A percentile compares a stretch with the other conserved stretches of the same genome.
phyloP scores from a whole-genome alignment of 768 basidiomycete genomes.

The Tephrocybe sp. region DNA sequence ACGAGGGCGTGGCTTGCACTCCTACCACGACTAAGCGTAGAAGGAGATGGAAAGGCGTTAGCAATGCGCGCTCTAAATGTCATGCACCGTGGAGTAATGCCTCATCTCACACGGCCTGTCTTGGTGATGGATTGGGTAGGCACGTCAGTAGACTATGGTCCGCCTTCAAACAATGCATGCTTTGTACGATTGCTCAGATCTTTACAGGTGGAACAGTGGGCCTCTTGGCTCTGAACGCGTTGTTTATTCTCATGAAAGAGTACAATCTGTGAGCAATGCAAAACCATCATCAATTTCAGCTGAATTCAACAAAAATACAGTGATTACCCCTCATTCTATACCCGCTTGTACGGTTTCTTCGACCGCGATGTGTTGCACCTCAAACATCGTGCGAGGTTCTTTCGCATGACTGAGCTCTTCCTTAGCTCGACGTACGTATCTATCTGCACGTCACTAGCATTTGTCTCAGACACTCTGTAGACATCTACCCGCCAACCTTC shows the following conservation, averaged over 20 bases:
- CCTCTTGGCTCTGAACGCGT: constrained; percentile 84
- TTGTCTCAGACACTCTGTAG: constrained; percentile 27
- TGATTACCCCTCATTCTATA: constrained; percentile 96
- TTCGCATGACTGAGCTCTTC: constrained; percentile 89
- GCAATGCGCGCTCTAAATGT: constrained; percentile 67
- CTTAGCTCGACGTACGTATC: constrained; percentile 82
- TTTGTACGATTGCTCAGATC: constrained; percentile 1
- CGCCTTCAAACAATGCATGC: constrained; percentile 19
- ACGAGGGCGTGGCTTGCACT: constrained; percentile 79
- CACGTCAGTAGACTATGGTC: constrained; percentile 80
- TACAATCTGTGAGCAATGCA: constrained; percentile 81
- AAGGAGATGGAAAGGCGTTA: constrained; percentile 37
- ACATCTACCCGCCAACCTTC: constrained; percentile 85
- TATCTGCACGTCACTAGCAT: background rate
- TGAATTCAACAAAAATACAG: constrained; percentile 37
- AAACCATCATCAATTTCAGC: background rate
- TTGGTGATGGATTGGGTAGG: constrained; percentile 93
- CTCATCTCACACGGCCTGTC: constrained; percentile 75
- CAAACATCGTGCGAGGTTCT: constrained; percentile 93
- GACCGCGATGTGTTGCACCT: constrained; percentile 87
- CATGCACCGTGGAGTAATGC: constrained; percentile 82
- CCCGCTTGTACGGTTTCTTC: constrained; percentile 85
- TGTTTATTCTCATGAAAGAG: constrained; percentile 88
- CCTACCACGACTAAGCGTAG: constrained; percentile 53
- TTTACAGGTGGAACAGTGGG: constrained; percentile 76